Conservation (phyloP, 2,329 filamentous ascomycete genomes). For the Mollisia scopiformis region DNA sequence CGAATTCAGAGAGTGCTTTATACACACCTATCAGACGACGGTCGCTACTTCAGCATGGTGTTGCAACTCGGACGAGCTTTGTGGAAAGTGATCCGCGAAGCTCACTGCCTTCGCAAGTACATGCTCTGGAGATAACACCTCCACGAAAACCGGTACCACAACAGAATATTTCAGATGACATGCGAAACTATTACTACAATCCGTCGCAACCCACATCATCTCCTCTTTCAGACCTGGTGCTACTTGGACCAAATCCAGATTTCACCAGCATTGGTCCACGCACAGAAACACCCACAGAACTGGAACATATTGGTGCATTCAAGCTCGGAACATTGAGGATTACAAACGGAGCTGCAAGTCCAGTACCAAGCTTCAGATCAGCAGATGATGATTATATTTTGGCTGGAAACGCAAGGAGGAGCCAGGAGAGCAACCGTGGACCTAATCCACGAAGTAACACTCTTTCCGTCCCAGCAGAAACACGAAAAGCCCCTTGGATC, state of each 20-base stretch:
- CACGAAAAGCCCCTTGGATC: conserved; percentile 24
- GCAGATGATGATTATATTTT: conserved; percentile 27
- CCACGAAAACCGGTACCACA: conserved; percentile 22
- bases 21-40: conserved; percentile 34
- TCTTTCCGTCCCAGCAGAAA: conserved; percentile 22
- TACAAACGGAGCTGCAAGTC: conserved; percentile 59
- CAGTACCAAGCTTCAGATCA: conserved; percentile 44
- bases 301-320: conserved; percentile 62
- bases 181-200: conserved; percentile 23
- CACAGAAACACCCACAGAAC: conserved; percentile 53
- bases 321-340: conserved; percentile 66
- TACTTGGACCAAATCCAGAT: conserved; percentile 12
- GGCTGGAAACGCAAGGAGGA: conserved; percentile 7
- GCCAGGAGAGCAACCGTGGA: conserved; percentile 10
- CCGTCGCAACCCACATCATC: conserved; percentile 15
- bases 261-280: conserved; percentile 23
- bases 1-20: conserved; percentile 27
- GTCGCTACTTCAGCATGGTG: conserved; percentile 35
- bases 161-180: conserved; percentile 11
- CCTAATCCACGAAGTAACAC: conserved; percentile 29
- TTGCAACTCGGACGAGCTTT: conserved; percentile 34
- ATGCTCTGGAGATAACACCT: not conserved
- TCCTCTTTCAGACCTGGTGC: conserved; percentile 17
- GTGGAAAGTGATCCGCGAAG: conserved; percentile 19
- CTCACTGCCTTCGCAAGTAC: conserved; percentile 23